A percentile compares a stretch with the other conserved stretches of the same genome.
Evolutionary conservation across 139 green algal species (phyloP).

Genomic region (Marvania coccoides): DNA sequence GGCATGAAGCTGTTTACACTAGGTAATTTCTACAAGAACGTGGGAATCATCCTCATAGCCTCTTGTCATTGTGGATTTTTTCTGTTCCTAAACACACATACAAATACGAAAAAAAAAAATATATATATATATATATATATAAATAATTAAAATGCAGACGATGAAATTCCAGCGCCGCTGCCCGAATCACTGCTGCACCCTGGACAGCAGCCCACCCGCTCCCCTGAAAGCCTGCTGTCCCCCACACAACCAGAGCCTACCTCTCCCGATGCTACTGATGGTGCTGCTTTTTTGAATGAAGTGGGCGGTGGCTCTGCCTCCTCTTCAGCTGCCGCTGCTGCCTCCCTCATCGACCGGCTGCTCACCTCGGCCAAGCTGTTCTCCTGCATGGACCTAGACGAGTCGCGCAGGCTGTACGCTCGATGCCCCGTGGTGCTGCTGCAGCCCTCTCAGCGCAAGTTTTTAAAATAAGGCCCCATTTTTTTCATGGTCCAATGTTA

Average conservation of each 20-base stretch:
- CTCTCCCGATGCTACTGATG: too few species aligned
- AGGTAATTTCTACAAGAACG: too few species aligned
- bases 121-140: neutral
- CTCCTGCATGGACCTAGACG: slow-evolving; percentile 64
- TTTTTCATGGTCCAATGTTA: too few species aligned
- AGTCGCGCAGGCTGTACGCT: slow-evolving; percentile 56
- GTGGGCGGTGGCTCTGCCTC: neutral
- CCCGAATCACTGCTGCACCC: too few species aligned
- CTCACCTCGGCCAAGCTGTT: slow-evolving; percentile 62
- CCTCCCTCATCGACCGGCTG: neutral
- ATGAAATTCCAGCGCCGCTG: neutral
- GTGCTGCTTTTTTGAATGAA: neutral
- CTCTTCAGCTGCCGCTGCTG: neutral
- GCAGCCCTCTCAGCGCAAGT: too few species aligned
- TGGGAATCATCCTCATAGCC: too few species aligned
- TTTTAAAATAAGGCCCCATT: too few species aligned
- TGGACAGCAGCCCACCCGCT: too few species aligned
- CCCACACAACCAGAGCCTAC: too few species aligned
- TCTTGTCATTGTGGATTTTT: too few species aligned
- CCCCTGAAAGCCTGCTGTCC: too few species aligned
- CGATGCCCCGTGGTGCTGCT: slow-evolving; percentile 35
- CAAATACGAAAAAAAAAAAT: neutral
- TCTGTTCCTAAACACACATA: too few species aligned
- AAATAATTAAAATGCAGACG: neutral
- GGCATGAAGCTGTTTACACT: slow-evolving; percentile 34